phyloP scores from a whole-genome alignment of 768 basidiomycete genomes.

The Lyophyllum semitale region DNA sequence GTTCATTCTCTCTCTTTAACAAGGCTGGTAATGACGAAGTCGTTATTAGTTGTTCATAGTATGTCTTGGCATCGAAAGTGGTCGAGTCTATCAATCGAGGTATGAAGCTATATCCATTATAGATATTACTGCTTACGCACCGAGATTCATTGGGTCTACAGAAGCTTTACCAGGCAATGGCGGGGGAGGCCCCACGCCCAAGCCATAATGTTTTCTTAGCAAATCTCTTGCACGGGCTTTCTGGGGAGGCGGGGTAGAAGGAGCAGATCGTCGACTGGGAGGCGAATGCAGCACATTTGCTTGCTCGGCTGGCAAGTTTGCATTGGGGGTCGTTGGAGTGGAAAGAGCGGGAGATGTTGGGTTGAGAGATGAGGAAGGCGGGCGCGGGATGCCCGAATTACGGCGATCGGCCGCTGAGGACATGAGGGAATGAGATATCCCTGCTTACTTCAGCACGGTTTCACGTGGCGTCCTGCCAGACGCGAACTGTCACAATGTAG shows the following conservation, averaged over 20 bases:
- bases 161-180: conserved; percentile 57
- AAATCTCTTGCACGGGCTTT: conserved; percentile 74
- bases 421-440: conserved; percentile 8
- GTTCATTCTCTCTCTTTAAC: conserved; percentile 80
- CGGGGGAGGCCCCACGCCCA: conserved; percentile 73
- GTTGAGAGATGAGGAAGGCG: conserved; percentile 47
- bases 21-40: conserved; percentile 73
- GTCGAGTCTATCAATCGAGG: conserved; percentile 58
- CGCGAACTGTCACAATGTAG: conserved; percentile 19
- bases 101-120: background rate
- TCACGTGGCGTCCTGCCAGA: background rate
- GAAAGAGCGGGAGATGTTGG: conserved; percentile 35
- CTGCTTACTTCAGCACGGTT: conserved; percentile 12
- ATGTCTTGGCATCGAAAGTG: conserved; percentile 80
- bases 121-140: conserved; percentile 35
- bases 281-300: conserved; percentile 21
- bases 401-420: conserved; percentile 24
- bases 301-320: conserved; percentile 13
- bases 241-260: conserved; percentile 34
- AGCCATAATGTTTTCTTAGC: conserved; percentile 84
- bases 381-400: conserved; percentile 31
- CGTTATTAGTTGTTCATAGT: conserved; percentile 86
- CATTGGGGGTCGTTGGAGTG: conserved; percentile 20
- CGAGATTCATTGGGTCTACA: conserved; percentile 82
- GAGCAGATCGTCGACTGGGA: conserved; percentile 27